Conservation (phyloP, 805 yeast genomes). For the Candida ficus region DNA sequence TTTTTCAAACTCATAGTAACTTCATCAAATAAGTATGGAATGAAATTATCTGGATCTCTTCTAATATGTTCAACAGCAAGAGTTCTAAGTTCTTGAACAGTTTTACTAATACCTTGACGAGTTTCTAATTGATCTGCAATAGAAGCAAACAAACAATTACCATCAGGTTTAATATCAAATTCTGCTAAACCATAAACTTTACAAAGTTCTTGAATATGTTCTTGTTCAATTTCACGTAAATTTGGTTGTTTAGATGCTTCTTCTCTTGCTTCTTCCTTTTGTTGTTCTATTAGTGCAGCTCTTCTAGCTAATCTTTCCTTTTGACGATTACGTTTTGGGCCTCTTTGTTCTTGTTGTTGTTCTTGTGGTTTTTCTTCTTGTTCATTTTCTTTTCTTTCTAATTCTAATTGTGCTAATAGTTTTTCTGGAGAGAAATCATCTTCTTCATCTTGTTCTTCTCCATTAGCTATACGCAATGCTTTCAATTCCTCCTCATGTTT, state of each 20-base stretch:
- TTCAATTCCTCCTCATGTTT: conserved; percentile 52
- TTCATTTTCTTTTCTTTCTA: conserved; percentile 29
- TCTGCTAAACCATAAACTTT: conserved; percentile 42
- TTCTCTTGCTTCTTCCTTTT: conserved; percentile 59
- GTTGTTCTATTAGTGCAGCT: conserved; percentile 58
- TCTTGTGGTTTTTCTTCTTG: conserved; percentile 10
- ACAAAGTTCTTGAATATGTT: conserved; percentile 54
- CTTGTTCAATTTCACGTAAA: conserved; percentile 64
- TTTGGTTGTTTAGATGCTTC: conserved; percentile 71
- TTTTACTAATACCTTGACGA: conserved; percentile 39
- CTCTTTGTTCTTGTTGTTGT: conserved; percentile 28
- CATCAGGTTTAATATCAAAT: conserved; percentile 81
- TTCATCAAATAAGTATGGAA: conserved; percentile 83
- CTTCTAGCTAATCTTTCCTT: conserved; percentile 78
- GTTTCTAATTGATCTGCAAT: conserved; percentile 66
- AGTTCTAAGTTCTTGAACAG: conserved; percentile 53
- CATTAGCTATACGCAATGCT: conserved; percentile 22
- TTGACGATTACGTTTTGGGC: conserved; percentile 66
- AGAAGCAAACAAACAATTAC: conserved; percentile 89
- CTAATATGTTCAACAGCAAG: conserved; percentile 65
- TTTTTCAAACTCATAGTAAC: conserved; percentile 57
- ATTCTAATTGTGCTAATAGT: conserved; percentile 53
- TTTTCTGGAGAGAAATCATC: conserved; percentile 63
- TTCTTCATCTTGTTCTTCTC: conserved; percentile 33
- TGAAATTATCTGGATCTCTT: conserved; percentile 59